Conservation (phyloP, 2,329 filamentous ascomycete species). For the Clonostachys sp. region DNA sequence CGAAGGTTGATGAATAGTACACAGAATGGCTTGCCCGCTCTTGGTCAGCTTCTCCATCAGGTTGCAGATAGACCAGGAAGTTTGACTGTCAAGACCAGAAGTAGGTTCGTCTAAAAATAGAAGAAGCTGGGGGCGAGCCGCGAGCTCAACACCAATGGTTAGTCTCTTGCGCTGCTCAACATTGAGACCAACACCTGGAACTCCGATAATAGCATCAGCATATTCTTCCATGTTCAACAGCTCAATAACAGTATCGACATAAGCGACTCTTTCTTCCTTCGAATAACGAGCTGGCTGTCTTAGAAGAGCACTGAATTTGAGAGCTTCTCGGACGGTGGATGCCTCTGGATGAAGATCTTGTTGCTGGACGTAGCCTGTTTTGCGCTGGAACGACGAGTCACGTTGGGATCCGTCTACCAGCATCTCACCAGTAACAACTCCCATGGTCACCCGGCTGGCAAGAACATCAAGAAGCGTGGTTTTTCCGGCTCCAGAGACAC, state of each 20-base stretch:
- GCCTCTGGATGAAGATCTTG: slow-evolving; percentile 81
- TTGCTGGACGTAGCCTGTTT: slow-evolving; percentile 84
- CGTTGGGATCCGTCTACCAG: slow-evolving; percentile 55
- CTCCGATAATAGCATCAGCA: slow-evolving; percentile 56
- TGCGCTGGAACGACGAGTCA: slow-evolving; percentile 77
- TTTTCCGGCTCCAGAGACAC: slow-evolving; percentile 78
- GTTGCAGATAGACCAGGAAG: slow-evolving; percentile 52
- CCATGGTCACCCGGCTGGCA: slow-evolving; percentile 78
- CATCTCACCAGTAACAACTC: slow-evolving; percentile 79
- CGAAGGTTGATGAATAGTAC: slow-evolving; percentile 47
- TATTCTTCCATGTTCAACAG: slow-evolving; percentile 60
- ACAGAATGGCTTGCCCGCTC: slow-evolving; percentile 41
- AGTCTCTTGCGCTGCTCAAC: slow-evolving; percentile 54
- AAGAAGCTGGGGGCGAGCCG: slow-evolving; percentile 46
- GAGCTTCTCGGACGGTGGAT: slow-evolving; percentile 76
- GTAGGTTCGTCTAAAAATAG: slow-evolving; percentile 57
- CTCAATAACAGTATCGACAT: slow-evolving; percentile 59
- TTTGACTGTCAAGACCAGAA: slow-evolving; percentile 54
- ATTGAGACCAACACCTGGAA: slow-evolving; percentile 52
- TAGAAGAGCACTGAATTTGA: slow-evolving; percentile 78
- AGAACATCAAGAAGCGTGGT: slow-evolving; percentile 81
- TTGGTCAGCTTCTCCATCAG: slow-evolving; percentile 54
- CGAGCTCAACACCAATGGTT: slow-evolving; percentile 52
- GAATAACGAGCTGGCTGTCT: slow-evolving; percentile 68
- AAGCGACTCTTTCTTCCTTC: slow-evolving; percentile 68